phyloP scores from a whole-genome alignment of 2,329 filamentous ascomycete genomes.

The Rutstroemia sp. region DNA sequence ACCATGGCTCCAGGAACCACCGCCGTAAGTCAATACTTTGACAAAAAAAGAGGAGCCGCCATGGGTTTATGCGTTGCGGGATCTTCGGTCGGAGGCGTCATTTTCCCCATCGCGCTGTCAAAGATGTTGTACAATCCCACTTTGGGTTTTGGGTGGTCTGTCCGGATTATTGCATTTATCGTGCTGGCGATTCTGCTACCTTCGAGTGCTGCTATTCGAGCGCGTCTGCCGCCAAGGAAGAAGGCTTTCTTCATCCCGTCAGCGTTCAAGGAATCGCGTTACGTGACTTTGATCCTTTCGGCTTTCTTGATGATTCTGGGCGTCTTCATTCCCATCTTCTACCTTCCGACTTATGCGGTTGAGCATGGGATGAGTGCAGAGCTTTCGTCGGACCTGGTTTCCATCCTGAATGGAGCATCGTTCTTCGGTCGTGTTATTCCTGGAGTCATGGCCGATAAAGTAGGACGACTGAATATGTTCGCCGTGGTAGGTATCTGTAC shows the following conservation, averaged over 20 bases:
- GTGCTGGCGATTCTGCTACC: slow-evolving; percentile 33
- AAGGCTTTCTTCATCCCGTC: slow-evolving; percentile 5
- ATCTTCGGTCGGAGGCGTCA: slow-evolving; percentile 7
- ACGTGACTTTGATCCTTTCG: background rate
- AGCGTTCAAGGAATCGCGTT: slow-evolving; percentile 4
- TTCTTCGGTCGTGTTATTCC: slow-evolving; percentile 9
- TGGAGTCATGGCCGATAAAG: slow-evolving; percentile 6
- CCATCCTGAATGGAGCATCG: slow-evolving; percentile 36
- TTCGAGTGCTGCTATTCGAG: background rate
- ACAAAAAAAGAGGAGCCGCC: slow-evolving; percentile 39
- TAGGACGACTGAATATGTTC: slow-evolving; percentile 29
- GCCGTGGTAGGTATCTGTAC: background rate
- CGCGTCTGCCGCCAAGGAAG: slow-evolving; percentile 2
- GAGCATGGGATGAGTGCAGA: slow-evolving; percentile 37
- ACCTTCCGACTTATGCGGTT: slow-evolving; percentile 34
- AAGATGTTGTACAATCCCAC: slow-evolving; percentile 14
- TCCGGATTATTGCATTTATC: slow-evolving; percentile 25
- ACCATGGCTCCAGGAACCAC: slow-evolving; percentile 32
- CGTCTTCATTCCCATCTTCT: slow-evolving; percentile 45
- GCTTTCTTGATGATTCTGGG: slow-evolving; percentile 35
- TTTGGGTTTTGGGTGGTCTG: slow-evolving; percentile 26
- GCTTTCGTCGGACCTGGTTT: slow-evolving; percentile 42
- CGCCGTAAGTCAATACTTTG: slow-evolving; percentile 41
- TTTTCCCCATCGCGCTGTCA: slow-evolving; percentile 5
- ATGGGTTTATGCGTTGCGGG: slow-evolving; percentile 35